Percentiles rank a stretch among this genome's conserved stretches.
Evolutionary conservation across 23 red algal species (phyloP).

Genomic region (Chondrus crispus): DNA sequence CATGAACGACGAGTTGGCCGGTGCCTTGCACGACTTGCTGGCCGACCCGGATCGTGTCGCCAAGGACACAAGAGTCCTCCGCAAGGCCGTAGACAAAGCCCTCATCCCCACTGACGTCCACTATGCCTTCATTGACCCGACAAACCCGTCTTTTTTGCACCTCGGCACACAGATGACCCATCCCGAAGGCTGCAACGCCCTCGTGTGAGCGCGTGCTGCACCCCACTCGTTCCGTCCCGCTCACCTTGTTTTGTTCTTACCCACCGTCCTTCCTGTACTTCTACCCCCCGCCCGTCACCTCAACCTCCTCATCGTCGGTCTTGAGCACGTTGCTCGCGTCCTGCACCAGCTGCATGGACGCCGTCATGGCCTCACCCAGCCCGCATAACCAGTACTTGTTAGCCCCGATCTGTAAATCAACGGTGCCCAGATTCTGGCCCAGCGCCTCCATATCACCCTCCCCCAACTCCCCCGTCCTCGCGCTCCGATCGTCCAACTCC

Average conservation of each 20-base stretch:
- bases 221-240: background rate
- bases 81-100: constrained; percentile 23
- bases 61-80: constrained; percentile 29
- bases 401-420: background rate
- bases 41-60: constrained; percentile 50
- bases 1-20: constrained; percentile 32
- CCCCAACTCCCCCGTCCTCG: background rate
- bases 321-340: background rate
- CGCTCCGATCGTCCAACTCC: constrained; percentile 1
- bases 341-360: constrained; percentile 18
- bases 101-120: constrained; percentile 29
- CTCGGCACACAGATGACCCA: constrained; percentile 52
- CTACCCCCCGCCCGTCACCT: background rate
- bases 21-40: constrained; percentile 20
- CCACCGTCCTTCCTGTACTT: background rate
- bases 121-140: constrained; percentile 53
- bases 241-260: too few relatives aligned
- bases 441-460: constrained; percentile 20
- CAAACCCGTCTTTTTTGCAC: constrained; percentile 34
- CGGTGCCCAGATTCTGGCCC: background rate
- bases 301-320: background rate
- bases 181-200: background rate
- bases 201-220: too few relatives aligned
- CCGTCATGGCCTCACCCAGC: constrained; percentile 25
- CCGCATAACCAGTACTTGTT: constrained; percentile 24